Percentiles rank a stretch among this genome's conserved stretches.
phyloP scores from a whole-genome alignment of 495 filamentous ascomycete genomes.

The Parachaetomium inaequale region DNA sequence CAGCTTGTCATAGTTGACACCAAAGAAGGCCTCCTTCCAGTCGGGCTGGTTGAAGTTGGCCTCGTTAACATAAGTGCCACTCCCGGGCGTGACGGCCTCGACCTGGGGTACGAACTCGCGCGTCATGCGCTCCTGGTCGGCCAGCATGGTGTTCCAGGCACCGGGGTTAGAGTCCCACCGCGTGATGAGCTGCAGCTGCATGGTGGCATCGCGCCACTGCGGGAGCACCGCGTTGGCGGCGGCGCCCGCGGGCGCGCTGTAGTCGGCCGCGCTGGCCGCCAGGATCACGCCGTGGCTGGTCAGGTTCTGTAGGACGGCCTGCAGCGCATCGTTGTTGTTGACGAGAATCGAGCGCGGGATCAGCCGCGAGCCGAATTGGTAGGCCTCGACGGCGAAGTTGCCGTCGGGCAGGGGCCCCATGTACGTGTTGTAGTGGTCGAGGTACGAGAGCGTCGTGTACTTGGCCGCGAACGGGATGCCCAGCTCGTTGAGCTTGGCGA shows the following conservation, averaged over 20 bases:
- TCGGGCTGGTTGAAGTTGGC: conserved; percentile 41
- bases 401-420: conserved; percentile 7
- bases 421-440: conserved; percentile 5
- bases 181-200: conserved; percentile 2
- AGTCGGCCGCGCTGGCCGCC: conserved; percentile 2
- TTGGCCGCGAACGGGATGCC: conserved; percentile 2
- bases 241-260: background rate
- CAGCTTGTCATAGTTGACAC: conserved; percentile 41
- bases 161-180: background rate
- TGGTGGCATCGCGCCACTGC: background rate
- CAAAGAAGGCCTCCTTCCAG: conserved; percentile 38
- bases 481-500: background rate
- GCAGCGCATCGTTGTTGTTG: background rate
- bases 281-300: conserved; percentile 4
- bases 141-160: background rate
- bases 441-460: background rate
- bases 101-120: conserved; percentile 45
- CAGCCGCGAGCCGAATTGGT: conserved; percentile 9
- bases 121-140: conserved; percentile 40
- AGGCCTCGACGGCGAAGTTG: background rate
- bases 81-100: conserved; percentile 32
- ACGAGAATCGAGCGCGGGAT: background rate
- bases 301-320: background rate
- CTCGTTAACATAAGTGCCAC: conserved; percentile 46
- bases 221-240: conserved; percentile 11